Evolutionary conservation across 78 protist species (phyloP), one percentile per base, ranked within the genome.

Genomic region (Planoprotostelium fungivorum): DNA sequence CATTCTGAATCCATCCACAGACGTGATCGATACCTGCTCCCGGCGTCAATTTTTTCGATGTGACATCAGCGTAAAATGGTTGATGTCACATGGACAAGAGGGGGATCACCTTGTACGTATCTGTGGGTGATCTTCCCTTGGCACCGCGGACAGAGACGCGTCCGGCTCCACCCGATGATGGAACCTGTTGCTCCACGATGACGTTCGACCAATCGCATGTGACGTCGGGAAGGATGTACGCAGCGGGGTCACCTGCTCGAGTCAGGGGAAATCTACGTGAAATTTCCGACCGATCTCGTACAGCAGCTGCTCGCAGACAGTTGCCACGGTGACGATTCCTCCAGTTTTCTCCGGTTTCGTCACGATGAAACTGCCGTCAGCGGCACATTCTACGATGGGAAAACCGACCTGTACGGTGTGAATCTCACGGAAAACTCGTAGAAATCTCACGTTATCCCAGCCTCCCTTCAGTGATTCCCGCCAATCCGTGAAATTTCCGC

Each of bases 401-500:
- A 87, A 91, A 28, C 93, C 93, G 31, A 83, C 1, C 84, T 88
- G 73, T 16, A 1, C 28, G 38, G 36, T 87, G 36, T 1, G 0
- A 28, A 85, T 16, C 34, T 85, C 36, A 36, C 37, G 87, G 16
- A 37, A 85, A 37, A 16, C 5, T 23, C 16, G 5, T 5, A 5
- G 63, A 16, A 23, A 36, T 23, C 36, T 85, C 5, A 23, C 34
- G 29, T 87, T 87, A 10, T 39, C 38, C 35, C 63, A n/a, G 73
- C 88, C 88, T 87, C 38, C 88, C 31, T 1, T 5, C 29, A n/a
- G 35, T 1, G 86, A 25, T 0, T 0, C 10, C 16, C 16, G 35
- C 90, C 90, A 91, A 38, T 91, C 93, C 9, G 93, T 91, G 87
- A 88, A 91, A 28, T 87, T 34, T 34, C 93, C 93, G 36, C 93